phyloP scores from a whole-genome alignment of 2,329 filamentous ascomycete genomes.

The Exophiala alcalophila region DNA sequence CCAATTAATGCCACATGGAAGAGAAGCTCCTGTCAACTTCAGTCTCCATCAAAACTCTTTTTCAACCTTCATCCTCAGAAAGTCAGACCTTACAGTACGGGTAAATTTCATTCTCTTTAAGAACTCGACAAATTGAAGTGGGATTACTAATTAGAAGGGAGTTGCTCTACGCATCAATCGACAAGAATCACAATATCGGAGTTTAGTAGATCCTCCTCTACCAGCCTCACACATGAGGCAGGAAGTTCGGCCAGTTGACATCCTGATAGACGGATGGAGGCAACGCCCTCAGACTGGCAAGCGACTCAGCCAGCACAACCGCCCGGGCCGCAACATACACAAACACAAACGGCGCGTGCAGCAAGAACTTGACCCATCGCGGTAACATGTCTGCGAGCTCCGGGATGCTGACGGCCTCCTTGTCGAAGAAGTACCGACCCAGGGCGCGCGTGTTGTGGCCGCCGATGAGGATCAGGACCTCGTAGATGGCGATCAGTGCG shows the following conservation, averaged over 20 bases:
- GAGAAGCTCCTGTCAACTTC: too few relatives aligned
- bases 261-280: slow-evolving; percentile 1
- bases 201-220: too few relatives aligned
- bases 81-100: too few relatives aligned
- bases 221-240: slow-evolving; percentile 3
- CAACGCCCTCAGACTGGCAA: background rate
- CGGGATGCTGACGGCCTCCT: background rate
- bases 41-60: too few relatives aligned
- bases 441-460: background rate
- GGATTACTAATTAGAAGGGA: too few relatives aligned
- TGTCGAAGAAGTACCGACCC: slow-evolving; percentile 1
- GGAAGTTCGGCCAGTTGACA: background rate
- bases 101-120: too few relatives aligned
- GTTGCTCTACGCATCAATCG: too few relatives aligned
- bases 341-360: background rate
- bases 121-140: too few relatives aligned
- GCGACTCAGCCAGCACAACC: slow-evolving; percentile 1
- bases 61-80: too few relatives aligned
- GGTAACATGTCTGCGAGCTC: slow-evolving; percentile 1
- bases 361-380: background rate
- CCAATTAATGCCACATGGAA: too few relatives aligned
- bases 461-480: background rate
- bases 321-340: background rate
- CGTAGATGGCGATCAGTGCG: background rate
- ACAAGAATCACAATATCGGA: too few relatives aligned